Evolutionary conservation across 1,139 yeast species (phyloP).

Genomic region (Suhomyces choctaworum): DNA sequence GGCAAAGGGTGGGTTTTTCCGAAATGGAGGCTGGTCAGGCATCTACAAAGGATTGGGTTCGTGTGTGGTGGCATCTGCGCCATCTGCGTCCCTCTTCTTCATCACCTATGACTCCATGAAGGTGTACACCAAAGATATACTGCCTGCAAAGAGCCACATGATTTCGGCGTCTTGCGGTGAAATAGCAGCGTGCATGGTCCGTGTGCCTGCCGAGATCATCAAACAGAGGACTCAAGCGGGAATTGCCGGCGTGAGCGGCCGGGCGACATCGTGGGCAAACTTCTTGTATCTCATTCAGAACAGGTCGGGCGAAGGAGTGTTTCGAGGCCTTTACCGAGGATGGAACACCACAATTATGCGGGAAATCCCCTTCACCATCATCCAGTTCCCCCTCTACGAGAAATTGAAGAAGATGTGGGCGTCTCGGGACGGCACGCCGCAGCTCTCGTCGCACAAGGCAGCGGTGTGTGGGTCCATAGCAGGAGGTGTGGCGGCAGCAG

Average conservation of each 20-base stretch:
- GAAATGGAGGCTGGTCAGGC: constrained; percentile 90
- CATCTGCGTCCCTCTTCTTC: constrained; percentile 87
- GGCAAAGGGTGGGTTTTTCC: constrained; percentile 91
- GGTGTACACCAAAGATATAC: constrained; percentile 42
- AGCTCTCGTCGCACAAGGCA: constrained; percentile 70
- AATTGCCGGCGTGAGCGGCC: constrained; percentile 44
- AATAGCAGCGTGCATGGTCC: constrained; percentile 84
- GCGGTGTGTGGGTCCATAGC: constrained; percentile 93
- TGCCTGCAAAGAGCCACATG: constrained; percentile 68
- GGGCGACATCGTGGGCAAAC: constrained; percentile 66
- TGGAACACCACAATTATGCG: constrained; percentile 90
- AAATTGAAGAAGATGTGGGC: constrained; percentile 62
- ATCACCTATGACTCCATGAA: constrained; percentile 84
- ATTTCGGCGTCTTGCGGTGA: constrained; percentile 86
- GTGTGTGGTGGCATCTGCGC: constrained; percentile 93
- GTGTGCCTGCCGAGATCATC: constrained; percentile 96
- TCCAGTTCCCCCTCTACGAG: constrained; percentile 94
- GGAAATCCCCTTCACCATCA: constrained; percentile 93
- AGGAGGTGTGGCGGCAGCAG: constrained; percentile 92
- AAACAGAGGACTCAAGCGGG: constrained; percentile 92
- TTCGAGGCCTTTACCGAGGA: constrained; percentile 84
- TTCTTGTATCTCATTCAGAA: constrained; percentile 56
- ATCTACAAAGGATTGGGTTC: constrained; percentile 91
- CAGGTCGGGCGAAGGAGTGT: constrained; percentile 71
- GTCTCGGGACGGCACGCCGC: constrained; percentile 28